Evolutionary conservation across 768 basidiomycete genomes (phyloP).

Genomic region (Rhodotorula graminis): DNA sequence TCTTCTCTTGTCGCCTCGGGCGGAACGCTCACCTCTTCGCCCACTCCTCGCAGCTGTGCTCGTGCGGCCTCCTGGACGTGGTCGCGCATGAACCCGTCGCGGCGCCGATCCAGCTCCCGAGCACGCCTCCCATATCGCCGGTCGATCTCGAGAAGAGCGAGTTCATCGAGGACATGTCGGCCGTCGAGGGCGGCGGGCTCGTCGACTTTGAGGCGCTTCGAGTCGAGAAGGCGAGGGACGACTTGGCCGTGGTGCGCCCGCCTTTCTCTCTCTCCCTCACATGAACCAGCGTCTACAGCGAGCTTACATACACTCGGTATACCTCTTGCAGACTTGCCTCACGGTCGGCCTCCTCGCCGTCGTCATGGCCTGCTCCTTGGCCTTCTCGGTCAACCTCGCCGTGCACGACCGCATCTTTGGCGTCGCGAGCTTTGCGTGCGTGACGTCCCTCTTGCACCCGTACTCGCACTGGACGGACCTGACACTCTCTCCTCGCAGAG

Average conservation of each 20-base stretch:
- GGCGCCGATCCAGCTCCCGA: neutral
- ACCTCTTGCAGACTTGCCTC: neutral
- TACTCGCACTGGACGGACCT: no score
- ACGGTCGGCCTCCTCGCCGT: neutral
- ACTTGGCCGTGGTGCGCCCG: neutral
- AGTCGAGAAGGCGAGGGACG: neutral
- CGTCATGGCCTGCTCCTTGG: neutral
- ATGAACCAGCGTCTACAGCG: no score
- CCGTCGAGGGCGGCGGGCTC: neutral
- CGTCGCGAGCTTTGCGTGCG: neutral
- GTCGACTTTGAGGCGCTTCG: neutral
- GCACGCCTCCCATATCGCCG: neutral
- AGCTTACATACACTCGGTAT: no score
- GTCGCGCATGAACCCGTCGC: neutral
- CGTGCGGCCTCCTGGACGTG: neutral
- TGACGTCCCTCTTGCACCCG: neutral
- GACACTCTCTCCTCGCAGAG: neutral
- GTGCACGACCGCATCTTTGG: neutral
- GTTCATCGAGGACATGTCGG: neutral
- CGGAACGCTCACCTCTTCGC: no score
- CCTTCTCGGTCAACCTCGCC: neutral
- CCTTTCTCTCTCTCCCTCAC: neutral
- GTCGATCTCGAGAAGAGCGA: neutral
- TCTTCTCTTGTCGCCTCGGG: neutral
- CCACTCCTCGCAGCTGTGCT: neutral